Base-by-base conservation (phyloP, 2,329 filamentous ascomycete species). In the Chaetomiaceae sp. region DNA sequence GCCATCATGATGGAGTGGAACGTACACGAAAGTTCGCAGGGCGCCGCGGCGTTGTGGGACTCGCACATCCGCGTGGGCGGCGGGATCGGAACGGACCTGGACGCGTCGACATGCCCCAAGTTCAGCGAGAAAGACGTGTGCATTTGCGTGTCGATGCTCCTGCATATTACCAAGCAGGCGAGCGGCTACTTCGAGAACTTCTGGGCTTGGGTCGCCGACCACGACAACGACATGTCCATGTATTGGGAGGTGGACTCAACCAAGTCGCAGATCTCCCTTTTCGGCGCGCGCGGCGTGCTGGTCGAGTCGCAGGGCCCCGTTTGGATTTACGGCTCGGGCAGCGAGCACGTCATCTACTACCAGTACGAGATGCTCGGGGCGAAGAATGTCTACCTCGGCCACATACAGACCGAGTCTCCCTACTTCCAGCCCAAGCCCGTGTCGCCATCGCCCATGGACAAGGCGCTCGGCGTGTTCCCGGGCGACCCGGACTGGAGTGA, bases 1-100 rank as follows among this genome's bases (percentile, higher is more conserved):
- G 91, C 89, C n/a, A 88, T 96, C 62, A 78, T 96, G 65, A 82
- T 96, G 72, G 81, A 96, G 68, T 96, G 89, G 87, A 96, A 96
- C 70, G 74, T 96, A 38, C 82, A 81, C 38, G 85, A 82, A 25
- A 66, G 77, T 60, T 75, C 69, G 51, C 78, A 84, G 52, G 90
- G 89, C 38, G 79, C 82, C 2, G 84, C 83, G 19, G 91, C 83
- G 56, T 83, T 96, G 70, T 99, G 91, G 88, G 93, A 99, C 63
- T 85, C 90, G 14, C 93, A 99, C 74, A 86, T 93, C 72, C 89
- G 93, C 63, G 81, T 99, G 60, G 92, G 90, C 61, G 93, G 77
- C 86, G 83, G 14, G 21, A 14, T 30, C 2, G 39, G 39, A 5
- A 17, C 39, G 5, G 39, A 41, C 8, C 9, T 41, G 23, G 13